phyloP scores from a whole-genome alignment of 2,329 filamentous ascomycete genomes.

The Aspergillus pseudoglaucus region DNA sequence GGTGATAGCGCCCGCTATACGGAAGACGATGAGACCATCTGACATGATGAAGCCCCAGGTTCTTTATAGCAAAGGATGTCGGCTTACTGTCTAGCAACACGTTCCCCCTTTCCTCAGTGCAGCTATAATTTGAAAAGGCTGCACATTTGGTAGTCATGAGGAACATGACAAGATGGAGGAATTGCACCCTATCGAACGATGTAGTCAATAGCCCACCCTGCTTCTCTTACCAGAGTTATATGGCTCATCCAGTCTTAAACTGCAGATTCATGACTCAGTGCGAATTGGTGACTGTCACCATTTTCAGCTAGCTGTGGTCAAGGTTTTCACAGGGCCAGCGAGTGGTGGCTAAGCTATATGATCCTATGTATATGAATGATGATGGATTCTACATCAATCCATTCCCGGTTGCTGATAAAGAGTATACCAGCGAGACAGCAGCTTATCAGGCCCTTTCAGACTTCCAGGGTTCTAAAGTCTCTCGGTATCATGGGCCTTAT shows the following conservation, averaged over 20 bases:
- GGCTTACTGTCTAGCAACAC: conserved; percentile 12
- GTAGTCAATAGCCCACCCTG: conserved; percentile 11
- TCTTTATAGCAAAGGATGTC: conserved; percentile 14
- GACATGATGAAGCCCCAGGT: conserved; percentile 7
- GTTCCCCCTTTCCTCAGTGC: conserved; percentile 10
- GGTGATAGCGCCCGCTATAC: background rate
- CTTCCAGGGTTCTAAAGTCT: conserved; percentile 14
- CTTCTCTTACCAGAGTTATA: conserved; percentile 11
- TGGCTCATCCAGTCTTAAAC: conserved; percentile 7
- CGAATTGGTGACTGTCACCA: conserved; percentile 12
- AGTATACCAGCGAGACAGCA: conserved; percentile 18
- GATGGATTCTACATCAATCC: conserved; percentile 15
- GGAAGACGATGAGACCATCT: background rate
- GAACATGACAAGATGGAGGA: conserved; percentile 10
- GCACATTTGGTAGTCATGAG: conserved; percentile 7
- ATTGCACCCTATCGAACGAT: conserved; percentile 11
- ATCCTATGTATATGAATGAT: conserved; percentile 18
- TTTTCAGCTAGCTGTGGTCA: conserved; percentile 14
- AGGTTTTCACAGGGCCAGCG: conserved; percentile 6
- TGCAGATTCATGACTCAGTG: conserved; percentile 13
- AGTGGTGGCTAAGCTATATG: conserved; percentile 18
- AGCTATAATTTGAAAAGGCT: conserved; percentile 2
- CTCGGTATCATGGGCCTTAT: conserved; percentile 18
- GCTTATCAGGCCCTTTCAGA: conserved; percentile 11
- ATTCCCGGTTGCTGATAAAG: conserved; percentile 16